These are phyloP conservation scores for Penicillium sp. DNA, from an alignment of 2,329 filamentous ascomycete species.

Conservation along the genomic window DNA sequence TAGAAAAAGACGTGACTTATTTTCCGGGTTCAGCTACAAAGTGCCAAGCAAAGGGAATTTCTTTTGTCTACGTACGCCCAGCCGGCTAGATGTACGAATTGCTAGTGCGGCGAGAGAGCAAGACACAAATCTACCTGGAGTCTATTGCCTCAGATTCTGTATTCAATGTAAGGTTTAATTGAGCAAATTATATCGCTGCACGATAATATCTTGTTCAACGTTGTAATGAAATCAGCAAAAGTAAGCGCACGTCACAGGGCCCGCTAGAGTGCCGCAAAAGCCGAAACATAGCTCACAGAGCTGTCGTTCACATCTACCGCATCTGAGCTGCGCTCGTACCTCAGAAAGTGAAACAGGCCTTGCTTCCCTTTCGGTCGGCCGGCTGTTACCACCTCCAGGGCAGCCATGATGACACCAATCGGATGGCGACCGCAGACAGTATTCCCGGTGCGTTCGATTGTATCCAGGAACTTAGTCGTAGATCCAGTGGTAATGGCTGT, in stretches of 20 bases:
- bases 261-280: conserved; percentile 71
- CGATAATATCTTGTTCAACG: background rate
- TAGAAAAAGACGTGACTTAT: background rate
- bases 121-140: background rate
- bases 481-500: conserved; percentile 76
- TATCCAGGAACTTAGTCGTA: conserved; percentile 68
- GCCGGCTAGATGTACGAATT: background rate
- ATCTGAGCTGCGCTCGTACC: conserved; percentile 83
- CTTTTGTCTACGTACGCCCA: background rate
- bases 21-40: background rate
- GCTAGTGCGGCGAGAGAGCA: background rate
- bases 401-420: conserved; percentile 90
- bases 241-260: background rate
- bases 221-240: background rate
- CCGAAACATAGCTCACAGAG: conserved; percentile 94
- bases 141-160: background rate
- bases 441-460: conserved; percentile 72
- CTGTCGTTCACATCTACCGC: conserved; percentile 68
- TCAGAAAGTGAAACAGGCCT: conserved; percentile 72
- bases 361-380: conserved; percentile 40
- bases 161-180: background rate
- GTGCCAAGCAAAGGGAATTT: background rate
- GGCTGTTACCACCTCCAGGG: conserved; percentile 64
- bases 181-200: background rate
- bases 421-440: conserved; percentile 95